Evolutionary conservation across 768 basidiomycete genomes (phyloP), one percentile per base, ranked within the genome.

Genomic region (Russula compacta): DNA sequence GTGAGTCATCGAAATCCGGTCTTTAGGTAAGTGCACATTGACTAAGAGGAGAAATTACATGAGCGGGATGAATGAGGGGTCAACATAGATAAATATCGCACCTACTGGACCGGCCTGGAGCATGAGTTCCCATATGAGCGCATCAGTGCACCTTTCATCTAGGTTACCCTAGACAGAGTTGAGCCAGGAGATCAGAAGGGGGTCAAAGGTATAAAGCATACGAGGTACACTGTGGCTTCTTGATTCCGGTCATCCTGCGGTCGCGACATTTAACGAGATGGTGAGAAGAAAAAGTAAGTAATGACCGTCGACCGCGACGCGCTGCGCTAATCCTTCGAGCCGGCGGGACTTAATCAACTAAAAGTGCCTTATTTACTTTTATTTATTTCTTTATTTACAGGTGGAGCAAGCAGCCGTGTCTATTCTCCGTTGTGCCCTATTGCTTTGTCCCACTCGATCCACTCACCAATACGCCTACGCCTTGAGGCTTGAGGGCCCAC

Each of bases 21-120:
- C 97, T 76, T 98, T 99, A 14, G 97, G 95, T 7, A 99, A 79
- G 75, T 98, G 97, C 0, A 98, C 95, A 70, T 98, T 99, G 21
- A 94, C 95, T 95, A 66, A 11, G 39, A 12, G 10, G 19, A 21
- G 29, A 38, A 8, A 17, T 40, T 2, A 19, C 3, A 53, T 32
- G 24, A 42, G 29, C 15, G 2, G 1, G 6, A 8, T 21, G 21
- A 14, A 17, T 58, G 24, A 29, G 24, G 15, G 17, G 32, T 7
- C 11, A 38, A 35, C 29, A 24, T 38, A 49, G 42, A 14, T 35
- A 52, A 15, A 43, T 79, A 21, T 19, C 93, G 70, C 69, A 95
- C 95, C 93, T 53, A 98, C 94, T 66, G 95, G 95, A 8, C 95
- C 95, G n/a, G 95, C 95, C 76, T 98, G 95, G 42, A 99, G 73